A percentile compares a stretch with the other conserved stretches of the same genome.
These are phyloP conservation scores for Fusarium robinianum DNA, from an alignment of 2,329 filamentous ascomycete genomes.

Conservation along the genomic window DNA sequence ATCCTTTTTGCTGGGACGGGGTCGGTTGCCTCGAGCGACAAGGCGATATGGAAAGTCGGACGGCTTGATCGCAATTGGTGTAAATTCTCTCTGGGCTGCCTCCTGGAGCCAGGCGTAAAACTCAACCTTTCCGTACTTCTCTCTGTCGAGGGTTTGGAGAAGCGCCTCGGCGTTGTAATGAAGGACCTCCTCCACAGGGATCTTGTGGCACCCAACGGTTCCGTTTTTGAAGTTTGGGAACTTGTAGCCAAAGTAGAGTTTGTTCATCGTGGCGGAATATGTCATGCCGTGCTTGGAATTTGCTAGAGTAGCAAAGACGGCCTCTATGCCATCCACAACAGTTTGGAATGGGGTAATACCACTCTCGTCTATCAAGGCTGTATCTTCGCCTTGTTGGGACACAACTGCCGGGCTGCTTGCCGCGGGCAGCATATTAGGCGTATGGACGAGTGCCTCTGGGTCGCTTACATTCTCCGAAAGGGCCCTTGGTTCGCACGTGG, in stretches of 20 bases:
- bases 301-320: conserved; percentile 16
- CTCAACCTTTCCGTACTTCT: conserved; percentile 40
- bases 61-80: conserved; percentile 34
- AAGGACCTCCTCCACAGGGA: conserved; percentile 49
- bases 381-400: too few relatives aligned
- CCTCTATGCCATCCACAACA: conserved; percentile 36
- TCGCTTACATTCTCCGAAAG: neutral
- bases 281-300: conserved; percentile 33
- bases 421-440: neutral
- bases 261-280: conserved; percentile 30
- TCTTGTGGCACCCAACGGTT: conserved; percentile 44
- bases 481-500: too few relatives aligned
- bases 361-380: neutral
- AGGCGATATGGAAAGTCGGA: conserved; percentile 38
- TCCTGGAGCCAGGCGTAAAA: conserved; percentile 44
- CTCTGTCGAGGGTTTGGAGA: conserved; percentile 40
- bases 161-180: conserved; percentile 52
- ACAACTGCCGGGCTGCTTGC: neutral
- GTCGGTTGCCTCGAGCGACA: conserved; percentile 29
- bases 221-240: conserved; percentile 38
- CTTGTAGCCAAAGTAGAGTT: conserved; percentile 41
- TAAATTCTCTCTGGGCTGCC: conserved; percentile 35
- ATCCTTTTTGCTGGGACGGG: conserved; percentile 8
- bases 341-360: conserved; percentile 36
- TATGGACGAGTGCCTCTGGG: too few relatives aligned